Base-by-base conservation (phyloP, 345 rosid species). In the Aquilaria yunnanensis region DNA sequence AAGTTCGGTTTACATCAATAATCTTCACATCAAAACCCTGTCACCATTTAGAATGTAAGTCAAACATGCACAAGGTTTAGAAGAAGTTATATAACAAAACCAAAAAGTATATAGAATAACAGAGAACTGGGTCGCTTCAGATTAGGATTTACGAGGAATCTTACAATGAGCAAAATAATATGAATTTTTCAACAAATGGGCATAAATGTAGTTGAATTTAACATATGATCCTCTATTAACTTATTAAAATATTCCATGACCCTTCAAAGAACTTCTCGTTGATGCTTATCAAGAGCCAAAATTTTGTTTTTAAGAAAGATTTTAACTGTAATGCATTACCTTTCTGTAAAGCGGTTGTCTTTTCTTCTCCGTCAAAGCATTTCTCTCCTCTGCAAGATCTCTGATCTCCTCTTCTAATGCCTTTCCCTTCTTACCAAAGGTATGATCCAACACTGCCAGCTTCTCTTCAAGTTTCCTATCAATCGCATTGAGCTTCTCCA, bases 11-110 rank as follows among this genome's bases (percentile, higher is more conserved):
- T 34, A 93, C 87, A 66, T 85, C 89, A 65, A 93, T 90, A 71
- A 86, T 63, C 73, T 70, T 87, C 74, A 85, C 85, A 76, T 93
- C 97, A 82, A 90, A 90, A 13, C 98, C 97, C 98, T 93, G 90
- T 61, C 70, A 77, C 48, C 12, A 56, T n/a, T 56, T 10, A 51
- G 47, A 32, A 51, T 59, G 45, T 9, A 49, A 50, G 57, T 69
- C 30, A 50, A 49, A 51, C 45, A 45, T 32, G 29, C 9, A 57
- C 9, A 51, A 51, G 41, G 9, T 34, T 54, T 60, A 47, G 61
- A 54, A 37, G 62, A 14, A 64, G 43, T 5, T 37, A 37, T 9
- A 37, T 2, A 4, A 37, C 7, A 37, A 37, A 37, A 37, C 5
- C 43, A 0, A 3, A 3, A 37, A 37, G 43, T 37, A 37, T 37